Evolutionary conservation across 73 alveolate species (phyloP), one percentile per base, ranked within the genome.

Genomic region (Paramecium sonneborni): DNA sequence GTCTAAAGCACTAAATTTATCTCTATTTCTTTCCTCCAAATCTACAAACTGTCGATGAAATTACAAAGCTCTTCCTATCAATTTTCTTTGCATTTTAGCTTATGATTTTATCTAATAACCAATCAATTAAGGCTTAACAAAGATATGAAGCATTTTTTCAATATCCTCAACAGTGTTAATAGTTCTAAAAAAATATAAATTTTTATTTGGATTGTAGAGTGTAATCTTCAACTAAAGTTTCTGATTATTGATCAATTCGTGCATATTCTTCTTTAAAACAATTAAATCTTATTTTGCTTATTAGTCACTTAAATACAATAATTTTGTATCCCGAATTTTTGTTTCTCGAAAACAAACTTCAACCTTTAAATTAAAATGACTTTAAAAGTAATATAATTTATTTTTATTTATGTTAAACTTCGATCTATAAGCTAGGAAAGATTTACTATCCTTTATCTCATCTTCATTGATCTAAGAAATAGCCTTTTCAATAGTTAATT

Each of bases 271-370:
- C 15, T 44, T 79, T 7, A 79, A 28, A 0, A 79, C 41, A 37
- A 79, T n/a, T 21, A 30, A 24, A 30, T 79, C 90, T 44, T 79
- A 46, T 32, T 79, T 79, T 30, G 90, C 90, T 79, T 79, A 44
- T 23, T 79, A 39, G 41, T 79, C 55, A 79, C 69, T 46, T 18
- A 79, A 9, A 44, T 79, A 79, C 24, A 44, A 38, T 1, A 79
- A 21, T 7, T 26, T 24, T 20, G 90, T 79, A 46, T 79, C 90
- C 3, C 15, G 18, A 30, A 26, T 11, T 46, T 79, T 79, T 5
- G 3, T 5, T 11, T 79, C 90, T 34, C 30, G 15, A 26, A 43
- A 79, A 6, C 20, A 20, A 14, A 44, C 18, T 21, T 79, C 69
- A 1, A 79, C 55, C 24, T 46, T 79, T 0, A 20, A 38, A 79